Conservation (phyloP, 306 rosid genomes). For the Casuarina cunninghamiana region DNA sequence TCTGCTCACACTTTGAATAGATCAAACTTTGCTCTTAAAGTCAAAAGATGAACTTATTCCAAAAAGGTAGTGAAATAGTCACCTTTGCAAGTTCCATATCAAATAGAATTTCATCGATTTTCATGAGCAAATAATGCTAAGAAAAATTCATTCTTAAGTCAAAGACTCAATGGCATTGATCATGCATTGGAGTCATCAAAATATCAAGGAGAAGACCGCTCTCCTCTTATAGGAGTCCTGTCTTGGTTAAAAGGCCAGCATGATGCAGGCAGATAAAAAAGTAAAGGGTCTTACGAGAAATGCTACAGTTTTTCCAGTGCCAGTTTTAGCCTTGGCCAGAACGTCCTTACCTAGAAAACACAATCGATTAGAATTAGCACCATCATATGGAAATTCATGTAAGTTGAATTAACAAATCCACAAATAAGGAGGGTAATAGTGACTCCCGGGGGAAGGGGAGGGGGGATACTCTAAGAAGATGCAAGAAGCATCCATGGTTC, state of each 20-base stretch:
- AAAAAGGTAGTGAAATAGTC: not conserved
- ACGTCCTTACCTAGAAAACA: constrained; percentile 85
- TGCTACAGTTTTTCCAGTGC: constrained; percentile 98
- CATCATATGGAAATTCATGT: constrained; percentile 24
- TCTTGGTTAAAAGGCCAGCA: constrained; percentile 21
- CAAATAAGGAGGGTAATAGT: not conserved
- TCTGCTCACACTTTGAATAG: not conserved
- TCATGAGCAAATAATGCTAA: not conserved
- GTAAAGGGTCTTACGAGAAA: constrained; percentile 68
- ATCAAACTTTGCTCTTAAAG: not conserved
- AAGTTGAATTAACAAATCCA: constrained; percentile 1
- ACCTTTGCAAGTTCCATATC: not conserved
- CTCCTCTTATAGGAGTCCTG: not conserved
- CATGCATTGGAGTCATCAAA: not conserved
- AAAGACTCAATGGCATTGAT: not conserved
- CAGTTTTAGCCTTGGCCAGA: constrained; percentile 94
- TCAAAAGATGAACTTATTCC: not conserved
- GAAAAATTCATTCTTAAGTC: not conserved
- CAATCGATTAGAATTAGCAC: constrained; percentile 22
- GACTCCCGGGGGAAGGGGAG: no score
- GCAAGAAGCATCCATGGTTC: constrained; percentile 3
- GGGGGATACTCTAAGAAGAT: constrained; percentile 13
- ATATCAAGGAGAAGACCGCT: not conserved
- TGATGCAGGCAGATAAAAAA: not conserved
- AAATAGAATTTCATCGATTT: not conserved